Base-by-base conservation (phyloP, 345 rosid genomes). In the Sonneratia caseolaris region DNA sequence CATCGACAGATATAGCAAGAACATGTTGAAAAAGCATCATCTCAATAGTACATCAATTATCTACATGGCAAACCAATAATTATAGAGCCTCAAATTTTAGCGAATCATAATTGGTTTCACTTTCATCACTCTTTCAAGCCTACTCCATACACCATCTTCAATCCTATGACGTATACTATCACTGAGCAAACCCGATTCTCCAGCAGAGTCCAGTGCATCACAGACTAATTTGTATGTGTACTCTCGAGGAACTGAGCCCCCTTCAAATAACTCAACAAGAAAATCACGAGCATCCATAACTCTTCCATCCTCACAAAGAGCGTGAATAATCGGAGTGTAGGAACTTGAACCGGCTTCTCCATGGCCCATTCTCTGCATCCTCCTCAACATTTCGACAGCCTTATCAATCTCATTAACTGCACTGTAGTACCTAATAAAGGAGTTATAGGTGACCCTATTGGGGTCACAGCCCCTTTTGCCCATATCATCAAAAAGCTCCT, bases 401-500 rank as follows among this genome's bases (percentile, higher is more conserved):
- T 79, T 78, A 57, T 94, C 93, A 16, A 85, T 85, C 82, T 94
- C 90, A 87, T 88, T 89, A 19, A 88, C 92, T 64, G 77, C 84
- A 76, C 95, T 83, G 35, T 74, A 94, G 80, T 82, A 91, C 77
- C 98, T 87, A 72, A 91, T 78, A 43, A 94, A 86, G 75, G 97
- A 94, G 78, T 86, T 86, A 77, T 88, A 89, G 0, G 96, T 89
- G 74, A 88, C 75, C 73, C 83, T 81, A 72, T 91, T 94, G 0
- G 98, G 95, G 0, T 74, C 78, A 79, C 91, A 91, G 5, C 85
- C 92, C 79, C 85, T 84, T 77, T 79, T 83, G 66, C 66, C 74
- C 98, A 93, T 91, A 78, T 91, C 95, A 36, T 88, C 86, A 56
- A 88, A 81, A 75, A 89, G 84, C 72, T 93, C 96, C 79, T 87